phyloP scores from a whole-genome alignment of 768 basidiomycete species.

The Hirschioporus abietinus region DNA sequence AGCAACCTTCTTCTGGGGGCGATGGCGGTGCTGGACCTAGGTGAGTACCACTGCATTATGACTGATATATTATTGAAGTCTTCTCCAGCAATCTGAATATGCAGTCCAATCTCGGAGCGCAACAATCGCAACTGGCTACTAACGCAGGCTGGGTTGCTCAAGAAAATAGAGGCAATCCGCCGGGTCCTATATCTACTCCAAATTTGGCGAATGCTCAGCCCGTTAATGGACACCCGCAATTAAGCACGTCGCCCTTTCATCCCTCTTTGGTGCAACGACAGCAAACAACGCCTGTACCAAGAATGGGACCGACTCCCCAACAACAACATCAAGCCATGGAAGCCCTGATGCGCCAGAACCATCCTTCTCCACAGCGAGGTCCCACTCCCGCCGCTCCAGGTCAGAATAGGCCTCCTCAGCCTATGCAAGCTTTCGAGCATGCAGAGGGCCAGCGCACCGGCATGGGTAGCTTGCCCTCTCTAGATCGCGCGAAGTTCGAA shows the following conservation, averaged over 20 bases:
- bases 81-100: neutral
- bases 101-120: neutral
- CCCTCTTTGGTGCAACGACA: neutral
- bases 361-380: neutral
- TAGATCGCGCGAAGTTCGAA: conserved; percentile 52
- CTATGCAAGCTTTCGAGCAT: conserved; percentile 11
- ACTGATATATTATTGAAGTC: neutral
- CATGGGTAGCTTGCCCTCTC: conserved; percentile 28
- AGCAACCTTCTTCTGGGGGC: neutral
- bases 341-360: conserved; percentile 1
- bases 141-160: neutral
- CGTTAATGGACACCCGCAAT: neutral
- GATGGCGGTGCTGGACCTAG: neutral
- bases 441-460: conserved; percentile 8
- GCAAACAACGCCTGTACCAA: conserved; percentile 22
- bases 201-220: neutral
- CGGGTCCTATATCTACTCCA: neutral
- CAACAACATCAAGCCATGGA: conserved; percentile 3
- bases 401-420: conserved; percentile 20
- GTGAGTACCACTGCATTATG: neutral
- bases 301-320: conserved; percentile 13
- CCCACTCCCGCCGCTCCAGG: conserved; percentile 13
- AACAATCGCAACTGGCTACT: neutral
- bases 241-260: neutral
- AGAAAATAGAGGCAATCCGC: neutral